Percentiles rank a stretch among this genome's conserved stretches.
Conservation (phyloP, 371 early-diverging fungal genomes). For the Mucor circinelloides region DNA sequence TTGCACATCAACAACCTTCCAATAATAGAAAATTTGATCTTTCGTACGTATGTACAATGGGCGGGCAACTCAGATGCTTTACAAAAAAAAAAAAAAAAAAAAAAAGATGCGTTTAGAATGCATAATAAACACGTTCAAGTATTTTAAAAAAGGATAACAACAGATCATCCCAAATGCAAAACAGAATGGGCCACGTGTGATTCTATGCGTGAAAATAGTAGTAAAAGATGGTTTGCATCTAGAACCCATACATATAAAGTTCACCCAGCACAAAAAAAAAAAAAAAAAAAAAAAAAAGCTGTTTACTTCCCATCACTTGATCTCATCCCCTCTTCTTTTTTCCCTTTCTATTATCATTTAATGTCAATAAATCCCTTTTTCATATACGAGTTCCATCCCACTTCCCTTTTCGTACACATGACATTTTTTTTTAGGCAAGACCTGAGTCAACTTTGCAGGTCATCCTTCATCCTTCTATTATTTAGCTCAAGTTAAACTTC, state of each 20-base stretch:
- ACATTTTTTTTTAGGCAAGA: neutral
- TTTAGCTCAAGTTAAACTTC: neutral
- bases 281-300: neutral
- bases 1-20: neutral
- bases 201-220: neutral
- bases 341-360: neutral
- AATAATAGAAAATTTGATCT: neutral
- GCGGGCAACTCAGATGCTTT: neutral
- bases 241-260: conserved; percentile 2
- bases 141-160: neutral
- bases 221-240: conserved; percentile 8
- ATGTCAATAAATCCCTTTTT: neutral
- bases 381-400: neutral
- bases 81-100: neutral
- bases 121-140: conserved; percentile 1
- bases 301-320: neutral
- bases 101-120: neutral
- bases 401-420: conserved; percentile 13
- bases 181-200: conserved; percentile 9
- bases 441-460: neutral
- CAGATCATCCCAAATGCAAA: conserved; percentile 6
- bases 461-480: neutral
- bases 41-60: neutral
- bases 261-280: neutral
- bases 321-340: neutral